Evolutionary conservation across 2,329 filamentous ascomycete species (phyloP).

Genomic region (Paecilomyces variotii): DNA sequence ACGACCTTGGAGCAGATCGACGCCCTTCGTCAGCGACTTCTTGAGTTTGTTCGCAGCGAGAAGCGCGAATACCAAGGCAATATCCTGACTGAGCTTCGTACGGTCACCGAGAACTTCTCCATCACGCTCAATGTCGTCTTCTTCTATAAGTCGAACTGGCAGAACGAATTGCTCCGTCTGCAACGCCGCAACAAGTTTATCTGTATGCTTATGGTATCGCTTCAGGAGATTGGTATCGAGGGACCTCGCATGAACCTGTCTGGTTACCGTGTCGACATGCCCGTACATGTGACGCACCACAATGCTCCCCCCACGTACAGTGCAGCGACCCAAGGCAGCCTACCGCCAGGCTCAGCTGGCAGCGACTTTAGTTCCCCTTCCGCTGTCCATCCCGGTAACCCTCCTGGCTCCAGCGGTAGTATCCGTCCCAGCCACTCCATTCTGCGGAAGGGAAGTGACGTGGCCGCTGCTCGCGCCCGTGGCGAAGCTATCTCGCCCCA

Average conservation of each 20-base stretch:
- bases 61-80: conserved; percentile 85
- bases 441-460: conserved; percentile 43
- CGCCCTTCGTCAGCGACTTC: conserved; percentile 66
- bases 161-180: conserved; percentile 85
- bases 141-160: conserved; percentile 96
- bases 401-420: conserved; percentile 19
- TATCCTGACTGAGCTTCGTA: conserved; percentile 75
- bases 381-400: conserved; percentile 15
- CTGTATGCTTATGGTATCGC: conserved; percentile 78
- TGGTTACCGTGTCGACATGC: conserved; percentile 58
- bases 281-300: conserved; percentile 54
- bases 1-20: conserved; percentile 79
- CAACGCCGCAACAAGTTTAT: conserved; percentile 92
- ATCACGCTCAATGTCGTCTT: conserved; percentile 88
- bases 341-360: conserved; percentile 19
- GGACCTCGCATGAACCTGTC: conserved; percentile 67
- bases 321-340: conserved; percentile 33
- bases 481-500: conserved; percentile 52
- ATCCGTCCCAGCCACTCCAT: conserved; percentile 43
- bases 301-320: conserved; percentile 39
- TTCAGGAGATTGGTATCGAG: conserved; percentile 77
- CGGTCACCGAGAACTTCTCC: conserved; percentile 73
- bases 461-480: conserved; percentile 40
- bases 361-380: conserved; percentile 6
- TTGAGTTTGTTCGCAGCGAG: conserved; percentile 74